These are phyloP conservation scores for Phialophora macrospora DNA, from an alignment of 2,329 filamentous ascomycete species.

Conservation along the genomic window DNA sequence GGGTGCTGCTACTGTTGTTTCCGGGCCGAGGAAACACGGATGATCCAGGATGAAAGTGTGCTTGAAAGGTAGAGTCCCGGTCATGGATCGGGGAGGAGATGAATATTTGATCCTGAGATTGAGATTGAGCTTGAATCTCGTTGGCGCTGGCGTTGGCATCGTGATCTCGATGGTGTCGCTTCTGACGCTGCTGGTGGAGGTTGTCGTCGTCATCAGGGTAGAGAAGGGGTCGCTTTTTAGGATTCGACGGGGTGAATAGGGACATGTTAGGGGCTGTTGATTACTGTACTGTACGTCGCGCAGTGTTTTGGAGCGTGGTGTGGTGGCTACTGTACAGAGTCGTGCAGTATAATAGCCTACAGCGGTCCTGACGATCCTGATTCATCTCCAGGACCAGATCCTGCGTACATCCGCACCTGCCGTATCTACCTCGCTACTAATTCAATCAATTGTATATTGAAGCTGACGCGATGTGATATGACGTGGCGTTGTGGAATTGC, in stretches of 20 bases:
- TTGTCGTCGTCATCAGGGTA: not conserved
- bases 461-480: no score
- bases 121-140: not conserved
- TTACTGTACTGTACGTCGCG: no score
- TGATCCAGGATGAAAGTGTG: conserved; percentile 52
- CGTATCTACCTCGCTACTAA: no score
- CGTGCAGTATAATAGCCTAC: no score
- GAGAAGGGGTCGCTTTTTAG: not conserved
- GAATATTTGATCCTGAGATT: conserved; percentile 44
- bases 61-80: conserved; percentile 58
- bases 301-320: no score
- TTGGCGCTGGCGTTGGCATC: not conserved
- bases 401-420: no score
- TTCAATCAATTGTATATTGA: no score
- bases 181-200: not conserved
- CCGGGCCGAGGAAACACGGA: not conserved
- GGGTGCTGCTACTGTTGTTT: not conserved
- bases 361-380: no score
- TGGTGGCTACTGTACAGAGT: no score
- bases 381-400: no score
- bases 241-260: conserved; percentile 18
- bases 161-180: not conserved
- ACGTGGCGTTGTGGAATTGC: no score
- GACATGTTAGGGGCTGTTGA: not conserved
- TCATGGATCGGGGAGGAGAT: conserved; percentile 55